Conservation (phyloP, 768 basidiomycete genomes). For the Bullera alba region DNA sequence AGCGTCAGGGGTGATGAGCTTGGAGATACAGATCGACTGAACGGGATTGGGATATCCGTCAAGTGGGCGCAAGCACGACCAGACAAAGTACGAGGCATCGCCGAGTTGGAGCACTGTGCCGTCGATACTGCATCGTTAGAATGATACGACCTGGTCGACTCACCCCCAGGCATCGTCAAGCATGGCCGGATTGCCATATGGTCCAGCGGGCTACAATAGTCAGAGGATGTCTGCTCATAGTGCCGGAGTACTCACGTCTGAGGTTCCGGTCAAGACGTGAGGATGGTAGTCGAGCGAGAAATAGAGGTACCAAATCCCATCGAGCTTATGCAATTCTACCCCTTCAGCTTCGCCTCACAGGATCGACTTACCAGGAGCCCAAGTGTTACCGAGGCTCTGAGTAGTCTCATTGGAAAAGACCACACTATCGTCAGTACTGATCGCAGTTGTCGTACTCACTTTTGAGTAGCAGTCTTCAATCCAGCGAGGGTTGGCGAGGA, state of each 20-base stretch:
- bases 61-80: slow-evolving; percentile 6
- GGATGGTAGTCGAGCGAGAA: slow-evolving; percentile 7
- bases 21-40: slow-evolving; percentile 14
- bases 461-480: neutral
- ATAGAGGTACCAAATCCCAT: slow-evolving; percentile 18
- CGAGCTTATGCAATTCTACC: slow-evolving; percentile 16
- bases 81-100: slow-evolving; percentile 9
- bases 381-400: slow-evolving; percentile 1
- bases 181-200: neutral
- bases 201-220: neutral
- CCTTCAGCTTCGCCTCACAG: neutral
- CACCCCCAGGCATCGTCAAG: slow-evolving; percentile 3
- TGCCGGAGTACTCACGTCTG: neutral
- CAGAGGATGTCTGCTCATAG: neutral
- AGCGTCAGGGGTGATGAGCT: slow-evolving; percentile 5
- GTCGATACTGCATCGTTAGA: slow-evolving; percentile 7
- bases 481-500: neutral
- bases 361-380: slow-evolving; percentile 12
- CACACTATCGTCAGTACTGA: too few species aligned
- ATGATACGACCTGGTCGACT: neutral
- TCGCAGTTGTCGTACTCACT: neutral
- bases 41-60: neutral
- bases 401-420: slow-evolving; percentile 6
- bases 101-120: slow-evolving; percentile 9
- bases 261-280: slow-evolving; percentile 9